phyloP scores from a whole-genome alignment of 2,329 filamentous ascomycete genomes.

The Cercospora sojina region DNA sequence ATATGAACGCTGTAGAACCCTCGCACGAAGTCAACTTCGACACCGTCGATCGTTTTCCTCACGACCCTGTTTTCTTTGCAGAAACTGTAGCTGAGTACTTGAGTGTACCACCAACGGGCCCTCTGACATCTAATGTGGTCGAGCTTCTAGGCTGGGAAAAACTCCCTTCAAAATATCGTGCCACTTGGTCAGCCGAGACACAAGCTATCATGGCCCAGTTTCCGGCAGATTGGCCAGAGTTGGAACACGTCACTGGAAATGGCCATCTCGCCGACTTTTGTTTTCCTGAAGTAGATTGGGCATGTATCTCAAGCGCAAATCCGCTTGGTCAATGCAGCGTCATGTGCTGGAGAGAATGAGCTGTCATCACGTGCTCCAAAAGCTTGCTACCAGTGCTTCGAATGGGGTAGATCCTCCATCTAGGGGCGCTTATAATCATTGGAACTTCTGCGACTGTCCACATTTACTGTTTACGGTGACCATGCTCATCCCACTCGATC shows the following conservation, averaged over 20 bases:
- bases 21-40: background rate
- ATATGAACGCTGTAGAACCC: too few species aligned
- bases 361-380: too few species aligned
- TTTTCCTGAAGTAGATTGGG: background rate
- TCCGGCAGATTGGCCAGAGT: constrained; percentile 2
- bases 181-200: background rate
- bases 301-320: too few species aligned
- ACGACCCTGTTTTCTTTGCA: background rate
- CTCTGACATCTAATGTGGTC: background rate
- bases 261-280: background rate
- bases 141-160: constrained; percentile 4
- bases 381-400: too few species aligned
- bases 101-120: background rate
- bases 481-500: constrained; percentile 46
- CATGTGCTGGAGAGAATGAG: too few species aligned
- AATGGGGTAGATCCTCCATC: too few species aligned
- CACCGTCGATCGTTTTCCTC: background rate
- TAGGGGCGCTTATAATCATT: too few species aligned
- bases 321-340: too few species aligned
- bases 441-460: background rate
- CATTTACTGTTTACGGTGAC: background rate
- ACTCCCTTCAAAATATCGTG: background rate
- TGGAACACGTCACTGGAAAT: background rate
- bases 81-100: background rate
- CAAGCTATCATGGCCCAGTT: background rate